Evolutionary conservation across 768 basidiomycete genomes (phyloP), one percentile per base, ranked within the genome.

Genomic region (Russula sp.): DNA sequence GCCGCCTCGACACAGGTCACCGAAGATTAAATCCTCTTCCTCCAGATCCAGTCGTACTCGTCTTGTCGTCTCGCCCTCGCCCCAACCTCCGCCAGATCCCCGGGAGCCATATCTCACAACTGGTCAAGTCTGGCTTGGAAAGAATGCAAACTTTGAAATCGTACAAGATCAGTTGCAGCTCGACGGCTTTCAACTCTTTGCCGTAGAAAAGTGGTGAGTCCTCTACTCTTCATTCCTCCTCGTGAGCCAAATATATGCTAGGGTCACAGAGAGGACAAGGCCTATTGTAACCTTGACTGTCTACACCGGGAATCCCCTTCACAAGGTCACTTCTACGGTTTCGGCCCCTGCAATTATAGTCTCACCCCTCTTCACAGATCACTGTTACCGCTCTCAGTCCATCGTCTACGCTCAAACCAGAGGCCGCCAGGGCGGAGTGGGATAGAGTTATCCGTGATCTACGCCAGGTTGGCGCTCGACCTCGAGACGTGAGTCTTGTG

Each of bases 151-250:
- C 55, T 84, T 86, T 65, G 79, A 81, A 69, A 73, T 84, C 61
- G 78, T 79, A 9, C 76, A 80, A 42, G 79, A 82, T 38, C 74
- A 75, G 20, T 69, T 85, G 52, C 75, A 84, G 51, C 71, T 90
- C 26, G 71, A 78, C 22, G 86, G 87, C 1, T 91, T 86, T 75
- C 91, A 92, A 75, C 79, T 93, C 61, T 94, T 92, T 72, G 91
- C 90, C 0, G 92, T 94, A 10, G 88, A 93, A 78, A 89, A 89
- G 73, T 93, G 91, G 90, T 85, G 71, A 62, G 61, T 75, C 48
- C 13, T 32, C 53, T 20, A 30, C 32, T 22, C 53, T 50, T 9
- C n/a, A 49, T 34, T 48, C n/a, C 36, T 40, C 18, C 50, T 49
- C 34, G 60, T 42, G 61, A 10, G 46, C 49, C 42, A 40, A 28